Evolutionary conservation across 2,329 filamentous ascomycete species (phyloP), one percentile per base, ranked within the genome.

Genomic region (Fusarium burgessii): DNA sequence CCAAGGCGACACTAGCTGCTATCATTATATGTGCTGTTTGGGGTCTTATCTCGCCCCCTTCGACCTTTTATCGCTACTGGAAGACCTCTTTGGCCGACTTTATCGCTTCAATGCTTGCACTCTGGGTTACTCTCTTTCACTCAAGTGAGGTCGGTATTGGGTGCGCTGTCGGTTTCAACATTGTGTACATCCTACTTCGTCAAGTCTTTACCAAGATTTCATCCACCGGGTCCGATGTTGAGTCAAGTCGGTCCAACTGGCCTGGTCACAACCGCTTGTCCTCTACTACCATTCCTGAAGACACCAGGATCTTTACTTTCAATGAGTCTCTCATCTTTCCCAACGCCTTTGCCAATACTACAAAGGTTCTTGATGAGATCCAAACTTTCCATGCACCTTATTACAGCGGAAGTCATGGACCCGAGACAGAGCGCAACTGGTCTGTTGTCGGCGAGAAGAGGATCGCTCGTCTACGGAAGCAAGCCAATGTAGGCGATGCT

Each of bases 21-120:
- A 90, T 92, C 66, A 91, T 92, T 68, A 90, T 91, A 70, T 89
- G 87, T 64, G 89, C 89, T 9, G 88, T 91, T 1, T 87, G 87
- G 79, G 88, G 89, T 41, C 82, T 91, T 10, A 88, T 91, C 46
- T 86, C 87, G 0, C 84, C 88, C 0, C 85, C 89, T 0, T 85
- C 82, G 5, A 83, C 87, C 13, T 91, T 91, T 75, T 90, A 90
- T 77, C 82, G 83, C 17, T 91, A 89, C 79, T 92, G 89, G 88
- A 87, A 87, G 69, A 88, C 88, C 4, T 91, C 88, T 0, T 83
- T 91, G 6, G 86, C 89, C 17, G 90, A 92, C 78, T 91, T 91
- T 71, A 84, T 89, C 56, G 86, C 88, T 1, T 85, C 87, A 32
- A 89, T 90, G 85, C 82, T 91, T 33, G 85, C 89, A 7, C 88